Base-by-base conservation (phyloP, 129 eudicot genomes). In the Scalesia atractyloides region DNA sequence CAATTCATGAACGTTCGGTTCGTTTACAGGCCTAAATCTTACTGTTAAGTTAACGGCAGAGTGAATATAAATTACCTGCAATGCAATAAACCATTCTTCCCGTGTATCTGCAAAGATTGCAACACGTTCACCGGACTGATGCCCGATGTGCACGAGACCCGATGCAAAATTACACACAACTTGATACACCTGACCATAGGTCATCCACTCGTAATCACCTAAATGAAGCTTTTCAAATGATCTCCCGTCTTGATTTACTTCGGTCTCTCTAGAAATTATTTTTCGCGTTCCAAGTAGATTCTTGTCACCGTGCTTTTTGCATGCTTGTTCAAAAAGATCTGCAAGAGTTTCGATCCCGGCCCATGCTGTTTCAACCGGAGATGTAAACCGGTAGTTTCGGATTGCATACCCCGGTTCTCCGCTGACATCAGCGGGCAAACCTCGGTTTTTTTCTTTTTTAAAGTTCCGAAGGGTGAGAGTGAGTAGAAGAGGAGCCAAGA, bases 51-150 rank as follows among this genome's bases (percentile, higher is more conserved):
- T 10, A 19, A 52, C 73, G 70, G 44, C 14, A 22, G 6, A 19
- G 61, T 59, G 51, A 24, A 17, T 16, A 18, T 7, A 3, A 46
- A 57, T 57, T 72, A 93, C 98, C 96, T 93, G 98, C 72, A 93
- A 64, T 5, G 98, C 95, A 61, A 89, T 86, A 76, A 89, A 87
- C 98, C 98, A 93, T 85, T 93, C 96, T 76, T 82, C 92, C 52
- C 98, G 79, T 46, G 98, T 93, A 70, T 93, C 98, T 50, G 98
- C 98, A 82, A 93, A 93, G 74, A 93, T 89, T 3, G 98, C 98
- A 19, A 82, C 98, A 72, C 96, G 95, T 68, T 93, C 96, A 30
- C 84, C 91, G 20, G 37, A 82, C 72, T 73, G 65, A 81, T 93
- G 98, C 63, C 98, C 98, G 59, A 89, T 78, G 61, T 85, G 82